Percentiles rank a stretch among this genome's conserved stretches.
phyloP scores from a whole-genome alignment of 2,329 filamentous ascomycete species.

The Curvularia verruculosa region DNA sequence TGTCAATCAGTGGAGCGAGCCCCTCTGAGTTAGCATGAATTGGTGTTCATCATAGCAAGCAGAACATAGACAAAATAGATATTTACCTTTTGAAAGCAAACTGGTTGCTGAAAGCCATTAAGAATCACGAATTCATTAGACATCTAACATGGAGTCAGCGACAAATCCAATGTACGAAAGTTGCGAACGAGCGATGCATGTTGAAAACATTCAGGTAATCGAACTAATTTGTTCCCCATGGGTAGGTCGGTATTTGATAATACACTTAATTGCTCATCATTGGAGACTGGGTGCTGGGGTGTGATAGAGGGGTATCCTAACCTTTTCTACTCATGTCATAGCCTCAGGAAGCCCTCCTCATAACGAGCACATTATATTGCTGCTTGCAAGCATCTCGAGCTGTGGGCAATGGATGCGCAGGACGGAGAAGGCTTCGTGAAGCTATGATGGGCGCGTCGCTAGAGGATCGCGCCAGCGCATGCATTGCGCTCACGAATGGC shows the following conservation, averaged over 20 bases:
- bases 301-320: slow-evolving; percentile 21
- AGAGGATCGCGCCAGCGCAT: background rate
- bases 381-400: slow-evolving; percentile 7
- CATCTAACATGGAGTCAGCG: slow-evolving; percentile 26
- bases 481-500: background rate
- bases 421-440: slow-evolving; percentile 5
- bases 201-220: slow-evolving; percentile 46
- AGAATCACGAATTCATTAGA: background rate
- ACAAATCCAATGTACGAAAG: background rate
- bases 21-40: slow-evolving; percentile 50
- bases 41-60: slow-evolving; percentile 44
- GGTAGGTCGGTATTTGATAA: slow-evolving; percentile 50
- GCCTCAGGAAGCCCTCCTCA: slow-evolving; percentile 22
- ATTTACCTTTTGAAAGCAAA: slow-evolving; percentile 18
- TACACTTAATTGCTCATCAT: slow-evolving; percentile 49
- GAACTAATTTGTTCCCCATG: slow-evolving; percentile 48
- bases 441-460: slow-evolving; percentile 1
- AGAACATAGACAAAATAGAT: slow-evolving; percentile 2
- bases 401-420: slow-evolving; percentile 2
- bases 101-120: background rate
- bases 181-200: slow-evolving; percentile 2
- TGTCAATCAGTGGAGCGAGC: slow-evolving; percentile 42
- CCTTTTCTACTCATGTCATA: slow-evolving; percentile 20
- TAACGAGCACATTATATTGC: background rate
- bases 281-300: slow-evolving; percentile 13